phyloP scores from a whole-genome alignment of 257 asterid genomes.

The Plectranthus barbatus region DNA sequence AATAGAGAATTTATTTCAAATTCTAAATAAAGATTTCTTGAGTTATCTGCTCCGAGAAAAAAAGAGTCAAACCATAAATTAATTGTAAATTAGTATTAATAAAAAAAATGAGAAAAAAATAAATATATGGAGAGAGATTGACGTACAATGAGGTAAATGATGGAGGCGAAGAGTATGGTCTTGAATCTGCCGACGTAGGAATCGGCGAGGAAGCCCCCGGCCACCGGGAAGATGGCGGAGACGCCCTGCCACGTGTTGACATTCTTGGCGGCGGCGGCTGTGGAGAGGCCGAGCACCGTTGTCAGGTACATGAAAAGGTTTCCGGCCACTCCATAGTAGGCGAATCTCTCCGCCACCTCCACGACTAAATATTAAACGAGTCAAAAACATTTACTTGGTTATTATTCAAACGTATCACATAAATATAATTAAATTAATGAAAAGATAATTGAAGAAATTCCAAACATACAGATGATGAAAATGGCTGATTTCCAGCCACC shows the following conservation, averaged over 20 bases:
- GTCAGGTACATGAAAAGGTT: conserved; percentile 53
- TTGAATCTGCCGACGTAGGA: conserved; percentile 58
- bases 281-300: conserved; percentile 36
- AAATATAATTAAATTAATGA: too few species aligned
- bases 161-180: conserved; percentile 40
- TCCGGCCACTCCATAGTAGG: conserved; percentile 52
- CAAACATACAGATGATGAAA: conserved; percentile 49
- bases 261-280: conserved; percentile 60
- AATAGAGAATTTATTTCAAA: neutral
- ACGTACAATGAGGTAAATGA: conserved; percentile 40
- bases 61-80: neutral
- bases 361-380: conserved; percentile 25
- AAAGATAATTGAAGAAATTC: neutral
- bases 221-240: conserved; percentile 52
- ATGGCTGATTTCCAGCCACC: conserved; percentile 65
- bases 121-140: neutral
- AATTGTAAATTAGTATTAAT: too few species aligned
- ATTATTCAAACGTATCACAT: neutral
- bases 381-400: neutral
- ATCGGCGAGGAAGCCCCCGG: conserved; percentile 61
- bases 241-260: conserved; percentile 63
- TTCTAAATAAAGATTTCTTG: neutral
- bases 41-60: neutral
- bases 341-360: conserved; percentile 63
- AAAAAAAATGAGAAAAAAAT: neutral